Base-by-base conservation (phyloP, 2,329 filamentous ascomycete species). In the Fusarium sp. region DNA sequence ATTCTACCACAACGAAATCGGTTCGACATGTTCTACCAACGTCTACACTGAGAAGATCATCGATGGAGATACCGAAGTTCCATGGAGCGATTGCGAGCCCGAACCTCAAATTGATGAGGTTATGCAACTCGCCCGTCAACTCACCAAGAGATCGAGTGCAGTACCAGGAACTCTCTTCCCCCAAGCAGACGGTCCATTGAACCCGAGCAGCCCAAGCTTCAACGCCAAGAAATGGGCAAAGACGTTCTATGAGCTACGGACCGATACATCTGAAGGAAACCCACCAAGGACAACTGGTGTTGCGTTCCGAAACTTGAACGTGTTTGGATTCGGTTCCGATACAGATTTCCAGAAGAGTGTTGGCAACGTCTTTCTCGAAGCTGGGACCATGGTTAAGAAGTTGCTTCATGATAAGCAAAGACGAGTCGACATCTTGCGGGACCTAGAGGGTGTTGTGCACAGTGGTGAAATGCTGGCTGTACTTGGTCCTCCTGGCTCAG, bases 391-490 rank as follows among this genome's bases (percentile, higher is more conserved):
- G 40, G 10, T 55, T 3, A 71, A 65, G 37, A 69, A 50, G 13
- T 30, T 72, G 8, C 28, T 72, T 1, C 62, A 86, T 7, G 61
- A 86, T 40, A 70, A 85, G 70, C 82, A 83, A 53, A 80, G 83
- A 70, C 83, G 85, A 57, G 86, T 90, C 65, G 87, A 92, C 69
- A 92, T 92, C 65, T 78, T 92, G 50, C 85, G 83, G 60, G 80
- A 86, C 67, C 85, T 91, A 60, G 89, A 92, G 68, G 90, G 90
- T 6, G 72, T 92, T 0, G 85, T 92, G 2, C 82, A 86, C 67
- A 85, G 84, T 60, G 91, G 90, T 37, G 90, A 92, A 81, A 91
- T 92, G 88, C 78, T 92, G 28, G 87, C 92, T 18, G 90, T 92
- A 3, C 82, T 92, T 30, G 90, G 90, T 11, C 90, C 89, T 47